A percentile compares a stretch with the other conserved stretches of the same genome.
Evolutionary conservation across 495 filamentous ascomycete genomes (phyloP).

Genomic region (Neurospora sp.): DNA sequence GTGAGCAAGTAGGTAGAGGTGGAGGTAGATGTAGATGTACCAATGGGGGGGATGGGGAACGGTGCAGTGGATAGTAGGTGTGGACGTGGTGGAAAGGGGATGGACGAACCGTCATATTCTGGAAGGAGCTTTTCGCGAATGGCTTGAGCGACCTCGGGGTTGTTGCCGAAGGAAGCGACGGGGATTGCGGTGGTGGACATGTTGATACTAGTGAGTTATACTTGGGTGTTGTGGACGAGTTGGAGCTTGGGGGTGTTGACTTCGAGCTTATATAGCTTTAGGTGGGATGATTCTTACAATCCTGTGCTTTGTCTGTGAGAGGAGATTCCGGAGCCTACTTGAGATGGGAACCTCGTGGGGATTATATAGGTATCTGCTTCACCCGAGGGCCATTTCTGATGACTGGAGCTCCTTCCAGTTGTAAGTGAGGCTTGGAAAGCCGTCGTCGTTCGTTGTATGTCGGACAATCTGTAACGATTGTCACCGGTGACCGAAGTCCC

Average conservation of each 20-base stretch:
- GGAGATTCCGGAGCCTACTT: neutral
- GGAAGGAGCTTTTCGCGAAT: constrained; percentile 15
- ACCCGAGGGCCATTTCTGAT: neutral
- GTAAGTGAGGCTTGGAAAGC: neutral
- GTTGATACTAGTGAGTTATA: neutral
- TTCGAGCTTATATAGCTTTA: neutral
- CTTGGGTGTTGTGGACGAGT: neutral
- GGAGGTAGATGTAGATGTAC: no score
- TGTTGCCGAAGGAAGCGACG: constrained; percentile 18
- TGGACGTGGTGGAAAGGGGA: neutral
- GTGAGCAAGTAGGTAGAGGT: neutral
- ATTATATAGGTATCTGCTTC: neutral
- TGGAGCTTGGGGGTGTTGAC: neutral
- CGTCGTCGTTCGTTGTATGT: neutral
- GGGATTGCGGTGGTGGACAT: constrained; percentile 9
- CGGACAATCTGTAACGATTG: neutral
- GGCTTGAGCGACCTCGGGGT: constrained; percentile 12
- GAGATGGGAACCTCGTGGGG: neutral
- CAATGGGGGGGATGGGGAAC: neutral
- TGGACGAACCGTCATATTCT: constrained; percentile 18
- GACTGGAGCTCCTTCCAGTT: neutral
- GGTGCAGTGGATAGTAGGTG: neutral
- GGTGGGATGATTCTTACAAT: neutral
- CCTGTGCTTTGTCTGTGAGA: neutral
- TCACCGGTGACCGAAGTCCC: neutral